Conservation (phyloP, 352 stramenopile species). For the Globisporangium middletonii region DNA sequence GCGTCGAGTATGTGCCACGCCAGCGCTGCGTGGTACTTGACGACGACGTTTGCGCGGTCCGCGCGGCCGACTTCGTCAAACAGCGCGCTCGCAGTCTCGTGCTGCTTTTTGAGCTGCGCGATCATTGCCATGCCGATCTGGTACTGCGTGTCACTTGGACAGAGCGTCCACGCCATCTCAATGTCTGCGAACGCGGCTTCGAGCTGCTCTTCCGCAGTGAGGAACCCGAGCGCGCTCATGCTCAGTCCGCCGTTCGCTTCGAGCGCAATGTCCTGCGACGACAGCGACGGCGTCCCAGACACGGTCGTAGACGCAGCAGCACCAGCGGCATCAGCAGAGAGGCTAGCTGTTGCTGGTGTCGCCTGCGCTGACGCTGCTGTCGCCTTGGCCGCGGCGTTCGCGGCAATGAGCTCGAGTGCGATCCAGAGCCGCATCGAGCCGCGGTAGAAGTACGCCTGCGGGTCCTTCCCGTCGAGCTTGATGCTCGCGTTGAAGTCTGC, state of each 20-base stretch:
- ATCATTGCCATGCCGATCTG: conserved; percentile 77
- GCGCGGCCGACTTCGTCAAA: conserved; percentile 28
- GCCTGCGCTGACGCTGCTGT: not conserved
- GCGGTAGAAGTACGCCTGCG: conserved; percentile 73
- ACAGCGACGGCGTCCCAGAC: not conserved
- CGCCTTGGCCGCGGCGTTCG: not conserved
- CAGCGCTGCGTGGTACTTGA: conserved; percentile 61
- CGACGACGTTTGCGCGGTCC: conserved; percentile 36
- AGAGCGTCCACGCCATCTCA: conserved; percentile 67
- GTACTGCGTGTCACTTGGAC: conserved; percentile 33
- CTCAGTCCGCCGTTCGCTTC: conserved; percentile 12
- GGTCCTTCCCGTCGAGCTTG: conserved; percentile 66
- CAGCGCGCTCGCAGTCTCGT: conserved; percentile 29
- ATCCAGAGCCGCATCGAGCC: conserved; percentile 61
- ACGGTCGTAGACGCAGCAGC: not conserved
- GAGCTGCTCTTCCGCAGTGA: conserved; percentile 42
- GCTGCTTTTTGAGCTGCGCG: conserved; percentile 47
- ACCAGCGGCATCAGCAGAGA: not conserved
- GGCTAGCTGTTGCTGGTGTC: not conserved
- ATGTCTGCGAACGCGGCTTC: conserved; percentile 70
- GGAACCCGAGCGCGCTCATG: conserved; percentile 11
- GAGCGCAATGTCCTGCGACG: conserved; percentile 2
- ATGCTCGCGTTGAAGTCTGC: conserved; percentile 69
- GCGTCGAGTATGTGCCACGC: conserved; percentile 43
- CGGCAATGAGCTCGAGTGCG: conserved; percentile 35